Evolutionary conservation across 768 basidiomycete species (phyloP).

Genomic region (Phlebiopsis gigantea): DNA sequence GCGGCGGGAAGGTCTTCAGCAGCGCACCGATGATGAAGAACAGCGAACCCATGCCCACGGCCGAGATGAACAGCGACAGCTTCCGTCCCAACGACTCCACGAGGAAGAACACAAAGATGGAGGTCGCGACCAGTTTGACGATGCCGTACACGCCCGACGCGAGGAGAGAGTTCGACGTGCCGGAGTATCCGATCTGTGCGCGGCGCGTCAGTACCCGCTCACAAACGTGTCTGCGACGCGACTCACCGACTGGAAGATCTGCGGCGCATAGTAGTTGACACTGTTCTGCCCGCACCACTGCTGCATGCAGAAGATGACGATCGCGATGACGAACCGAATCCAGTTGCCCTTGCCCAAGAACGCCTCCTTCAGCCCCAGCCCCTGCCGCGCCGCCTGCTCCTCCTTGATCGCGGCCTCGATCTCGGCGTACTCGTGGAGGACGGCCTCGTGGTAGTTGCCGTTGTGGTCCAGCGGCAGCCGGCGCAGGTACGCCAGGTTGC

Average conservation of each 20-base stretch:
- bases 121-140: conserved; percentile 63
- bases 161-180: conserved; percentile 53
- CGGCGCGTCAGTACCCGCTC: conserved; percentile 2
- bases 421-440: conserved; percentile 66
- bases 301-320: conserved; percentile 73
- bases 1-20: conserved; percentile 71
- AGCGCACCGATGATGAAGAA: conserved; percentile 86
- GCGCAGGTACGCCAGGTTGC: conserved; percentile 63
- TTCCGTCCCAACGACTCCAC: conserved; percentile 69
- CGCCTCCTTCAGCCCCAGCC: conserved; percentile 62
- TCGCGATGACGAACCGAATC: conserved; percentile 80
- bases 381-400: conserved; percentile 60
- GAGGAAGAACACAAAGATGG: conserved; percentile 60
- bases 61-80: conserved; percentile 65
- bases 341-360: conserved; percentile 81
- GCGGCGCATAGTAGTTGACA: conserved; percentile 69
- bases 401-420: conserved; percentile 77
- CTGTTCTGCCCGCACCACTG: conserved; percentile 86
- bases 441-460: conserved; percentile 28
- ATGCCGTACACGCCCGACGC: conserved; percentile 69
- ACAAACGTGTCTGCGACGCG: background rate
- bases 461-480: conserved; percentile 27
- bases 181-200: conserved; percentile 59
- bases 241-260: conserved; percentile 62
- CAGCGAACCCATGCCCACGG: conserved; percentile 70